A percentile compares a stretch with the other conserved stretches of the same genome.
Evolutionary conservation across 495 filamentous ascomycete species (phyloP).

Genomic region (Recurvomyces mirabilis): DNA sequence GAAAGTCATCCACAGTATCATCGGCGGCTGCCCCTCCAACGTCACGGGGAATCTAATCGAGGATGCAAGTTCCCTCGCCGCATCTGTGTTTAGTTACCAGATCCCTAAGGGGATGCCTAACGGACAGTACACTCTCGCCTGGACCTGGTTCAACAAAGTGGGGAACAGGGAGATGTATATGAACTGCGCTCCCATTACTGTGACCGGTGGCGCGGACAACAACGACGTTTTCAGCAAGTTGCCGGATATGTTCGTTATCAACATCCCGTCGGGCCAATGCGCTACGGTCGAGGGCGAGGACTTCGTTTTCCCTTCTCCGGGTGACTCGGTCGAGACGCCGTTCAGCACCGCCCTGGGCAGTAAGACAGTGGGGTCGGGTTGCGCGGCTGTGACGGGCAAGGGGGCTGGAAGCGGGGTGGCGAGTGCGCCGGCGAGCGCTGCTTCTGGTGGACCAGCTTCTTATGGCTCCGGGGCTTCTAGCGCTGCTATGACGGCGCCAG

Average conservation of each 20-base stretch:
- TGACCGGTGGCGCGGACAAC: slow-evolving; percentile 40
- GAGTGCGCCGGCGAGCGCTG: slow-evolving; percentile 9
- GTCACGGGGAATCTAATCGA: slow-evolving; percentile 35
- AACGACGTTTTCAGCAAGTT: slow-evolving; percentile 43
- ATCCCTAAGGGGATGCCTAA: slow-evolving; percentile 46
- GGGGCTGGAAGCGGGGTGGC: slow-evolving; percentile 23
- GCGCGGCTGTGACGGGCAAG: slow-evolving; percentile 19
- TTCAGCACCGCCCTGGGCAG: slow-evolving; percentile 4
- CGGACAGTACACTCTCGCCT: slow-evolving; percentile 60
- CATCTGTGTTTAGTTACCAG: slow-evolving; percentile 40
- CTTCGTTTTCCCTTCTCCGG: slow-evolving; percentile 45
- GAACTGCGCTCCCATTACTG: slow-evolving; percentile 72
- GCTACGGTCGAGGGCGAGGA: slow-evolving; percentile 36
- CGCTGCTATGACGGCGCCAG: slow-evolving; percentile 8
- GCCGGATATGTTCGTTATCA: slow-evolving; percentile 73
- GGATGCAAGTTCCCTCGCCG: slow-evolving; percentile 1
- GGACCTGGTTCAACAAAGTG: slow-evolving; percentile 85
- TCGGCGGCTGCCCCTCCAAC: slow-evolving; percentile 64
- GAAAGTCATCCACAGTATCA: slow-evolving; percentile 73
- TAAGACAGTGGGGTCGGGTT: slow-evolving; percentile 9
- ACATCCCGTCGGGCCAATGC: slow-evolving; percentile 46
- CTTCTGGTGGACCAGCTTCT: slow-evolving; percentile 1
- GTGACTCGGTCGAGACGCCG: slow-evolving; percentile 19
- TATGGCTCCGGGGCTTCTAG: neutral
- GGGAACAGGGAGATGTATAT: slow-evolving; percentile 89